phyloP scores from a whole-genome alignment of 257 asterid species.

The Penstemon eatonii region DNA sequence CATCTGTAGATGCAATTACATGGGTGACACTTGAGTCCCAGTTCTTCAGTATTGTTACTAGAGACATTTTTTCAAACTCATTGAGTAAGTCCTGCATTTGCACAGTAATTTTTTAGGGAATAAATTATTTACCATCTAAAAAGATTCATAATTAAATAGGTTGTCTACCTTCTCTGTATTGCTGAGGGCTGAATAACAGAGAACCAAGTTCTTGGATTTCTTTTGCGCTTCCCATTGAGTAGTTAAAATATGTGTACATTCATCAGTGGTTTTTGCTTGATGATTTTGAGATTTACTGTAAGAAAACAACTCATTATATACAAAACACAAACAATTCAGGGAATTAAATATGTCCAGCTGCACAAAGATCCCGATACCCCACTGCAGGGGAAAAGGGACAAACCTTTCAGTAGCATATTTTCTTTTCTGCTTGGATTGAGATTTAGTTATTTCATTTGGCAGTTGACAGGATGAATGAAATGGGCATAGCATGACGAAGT shows the following conservation, averaged over 20 bases:
- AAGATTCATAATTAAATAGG: too few species aligned
- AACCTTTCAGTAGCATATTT: constrained; percentile 49
- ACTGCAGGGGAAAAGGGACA: constrained; percentile 6
- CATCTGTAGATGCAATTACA: constrained; percentile 78
- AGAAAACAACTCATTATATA: neutral
- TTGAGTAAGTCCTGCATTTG: constrained; percentile 57
- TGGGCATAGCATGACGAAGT: constrained; percentile 89
- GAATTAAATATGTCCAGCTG: constrained; percentile 4
- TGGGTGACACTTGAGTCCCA: constrained; percentile 84
- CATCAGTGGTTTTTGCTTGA: constrained; percentile 35
- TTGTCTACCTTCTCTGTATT: constrained; percentile 57
- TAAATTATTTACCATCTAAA: neutral
- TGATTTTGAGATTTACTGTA: constrained; percentile 43
- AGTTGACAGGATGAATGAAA: constrained; percentile 60
- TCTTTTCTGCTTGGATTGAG: constrained; percentile 45
- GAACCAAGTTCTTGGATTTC: constrained; percentile 50
- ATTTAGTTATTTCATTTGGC: constrained; percentile 53
- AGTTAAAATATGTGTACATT: constrained; percentile 30
- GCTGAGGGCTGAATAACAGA: constrained; percentile 81
- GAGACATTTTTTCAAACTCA: constrained; percentile 51
- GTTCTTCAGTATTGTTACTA: constrained; percentile 58
- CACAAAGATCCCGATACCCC: constrained; percentile 2
- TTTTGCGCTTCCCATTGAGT: constrained; percentile 49
- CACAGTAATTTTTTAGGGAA: too few species aligned
- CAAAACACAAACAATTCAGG: neutral